Conservation (phyloP, 805 yeast genomes). For the Candida boidinii region DNA sequence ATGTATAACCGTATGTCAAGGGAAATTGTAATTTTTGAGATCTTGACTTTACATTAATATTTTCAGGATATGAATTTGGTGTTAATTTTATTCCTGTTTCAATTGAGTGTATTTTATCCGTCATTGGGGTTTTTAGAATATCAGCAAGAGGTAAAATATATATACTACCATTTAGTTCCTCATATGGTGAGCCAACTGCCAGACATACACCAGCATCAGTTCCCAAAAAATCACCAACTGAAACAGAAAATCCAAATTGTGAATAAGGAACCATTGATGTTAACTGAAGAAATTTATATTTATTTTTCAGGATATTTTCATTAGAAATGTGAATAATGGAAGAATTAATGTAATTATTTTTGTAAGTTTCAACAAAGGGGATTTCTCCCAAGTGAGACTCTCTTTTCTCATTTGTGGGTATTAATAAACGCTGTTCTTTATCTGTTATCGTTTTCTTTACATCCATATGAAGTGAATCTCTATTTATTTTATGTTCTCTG, state of each 20-base stretch:
- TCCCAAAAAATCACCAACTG: constrained; percentile 32
- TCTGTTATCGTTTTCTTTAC: too few species aligned
- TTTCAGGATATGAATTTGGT: too few species aligned
- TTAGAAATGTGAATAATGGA: too few species aligned
- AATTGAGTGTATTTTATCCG: too few species aligned
- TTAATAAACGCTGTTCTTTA: too few species aligned
- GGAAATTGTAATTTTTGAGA: constrained; percentile 16
- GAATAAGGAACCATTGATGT: constrained; percentile 17
- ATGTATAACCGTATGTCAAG: constrained; percentile 33
- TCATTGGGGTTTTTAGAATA: constrained; percentile 6
- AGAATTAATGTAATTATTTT: too few species aligned
- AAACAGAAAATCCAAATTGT: constrained; percentile 38
- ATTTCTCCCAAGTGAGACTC: too few species aligned
- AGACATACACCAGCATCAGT: constrained; percentile 22
- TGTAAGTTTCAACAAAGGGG: too few species aligned
- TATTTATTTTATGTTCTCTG: neutral
- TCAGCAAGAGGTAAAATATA: constrained; percentile 33
- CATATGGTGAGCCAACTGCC: constrained; percentile 45
- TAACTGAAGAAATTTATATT: too few species aligned
- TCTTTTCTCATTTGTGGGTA: too few species aligned
- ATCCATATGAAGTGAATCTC: neutral
- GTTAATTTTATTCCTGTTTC: too few species aligned
- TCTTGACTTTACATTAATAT: neutral
- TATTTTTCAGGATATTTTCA: too few species aligned
- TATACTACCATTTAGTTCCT: constrained; percentile 33